Conservation (phyloP, 2,329 filamentous ascomycete genomes). For the Tolypocladium cylindrosporum region DNA sequence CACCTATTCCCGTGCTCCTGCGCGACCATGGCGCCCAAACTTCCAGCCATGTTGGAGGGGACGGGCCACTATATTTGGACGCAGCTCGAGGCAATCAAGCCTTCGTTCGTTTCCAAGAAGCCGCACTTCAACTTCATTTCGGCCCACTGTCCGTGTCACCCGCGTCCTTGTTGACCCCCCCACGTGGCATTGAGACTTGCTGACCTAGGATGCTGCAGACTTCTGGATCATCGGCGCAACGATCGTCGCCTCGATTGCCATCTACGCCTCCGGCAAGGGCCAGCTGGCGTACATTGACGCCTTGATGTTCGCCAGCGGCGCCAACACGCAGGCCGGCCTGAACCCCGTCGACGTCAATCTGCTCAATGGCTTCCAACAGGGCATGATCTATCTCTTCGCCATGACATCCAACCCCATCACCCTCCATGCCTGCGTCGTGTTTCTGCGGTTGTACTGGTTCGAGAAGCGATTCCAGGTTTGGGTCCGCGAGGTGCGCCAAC, state of each 20-base stretch:
- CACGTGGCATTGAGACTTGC: constrained; percentile 2
- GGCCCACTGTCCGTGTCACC: constrained; percentile 54
- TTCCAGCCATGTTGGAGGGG: constrained; percentile 20
- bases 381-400: constrained; percentile 60
- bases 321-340: constrained; percentile 84
- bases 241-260: constrained; percentile 64
- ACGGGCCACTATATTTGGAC: constrained; percentile 24
- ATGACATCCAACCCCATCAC: constrained; percentile 76
- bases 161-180: not conserved
- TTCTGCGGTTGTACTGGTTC: constrained; percentile 93
- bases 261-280: constrained; percentile 52
- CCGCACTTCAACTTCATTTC: constrained; percentile 75
- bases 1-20: constrained; percentile 2
- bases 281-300: constrained; percentile 73
- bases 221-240: constrained; percentile 68
- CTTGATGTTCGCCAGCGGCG: constrained; percentile 76
- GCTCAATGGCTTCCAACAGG: constrained; percentile 62
- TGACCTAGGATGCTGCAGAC: constrained; percentile 37
- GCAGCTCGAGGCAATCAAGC: constrained; percentile 40
- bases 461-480: constrained; percentile 89
- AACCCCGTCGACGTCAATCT: constrained; percentile 67
- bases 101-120: constrained; percentile 47
- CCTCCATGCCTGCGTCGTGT: constrained; percentile 78
- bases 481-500: constrained; percentile 58
- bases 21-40: not conserved